Evolutionary conservation across 1,284 basidiomycete species (phyloP), one percentile per base, ranked within the genome.

Genomic region (Cutaneotrichosporon curvatum): DNA sequence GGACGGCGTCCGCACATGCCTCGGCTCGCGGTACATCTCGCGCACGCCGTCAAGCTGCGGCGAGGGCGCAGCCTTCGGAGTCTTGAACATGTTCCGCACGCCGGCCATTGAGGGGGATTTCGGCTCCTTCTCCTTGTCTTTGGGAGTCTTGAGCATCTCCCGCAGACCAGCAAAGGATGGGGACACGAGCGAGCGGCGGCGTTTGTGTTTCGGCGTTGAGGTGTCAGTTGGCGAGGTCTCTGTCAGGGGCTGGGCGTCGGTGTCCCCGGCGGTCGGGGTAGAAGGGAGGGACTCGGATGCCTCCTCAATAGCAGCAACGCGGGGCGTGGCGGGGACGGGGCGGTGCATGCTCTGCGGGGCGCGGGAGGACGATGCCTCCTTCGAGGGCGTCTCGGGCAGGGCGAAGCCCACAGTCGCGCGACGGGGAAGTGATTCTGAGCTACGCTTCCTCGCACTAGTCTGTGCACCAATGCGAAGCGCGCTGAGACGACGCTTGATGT

Each of bases 341-440:
- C n/a, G n/a, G n/a, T n/a, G n/a, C n/a, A n/a, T n/a, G n/a, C n/a
- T n/a, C n/a, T n/a, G n/a, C n/a, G n/a, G n/a, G n/a, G n/a, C n/a
- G n/a, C n/a, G n/a, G n/a, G 25, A 28, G 8, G 12, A 7, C 25
- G 25, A 28, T 12, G 12, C 25, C 25, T 7, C 7, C 25, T 28
- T 28, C 8, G 43, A 44, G 2, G 66, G 66, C 3, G 64, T 68
- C 3, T 50, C 43, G 6, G 65, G 63, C 7, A 63, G 43, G 4
- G 32, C 56, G 32, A 66, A 63, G 10, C 60, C 62, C 16, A 67
- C 59, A 0, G 63, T 65, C 1, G 61, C 59, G 22, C 66, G 38
- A 34, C 63, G 49, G 0, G 32, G n/a, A n/a, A n/a, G n/a, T n/a
- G n/a, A n/a, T n/a, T n/a, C n/a, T n/a, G n/a, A n/a, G n/a, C n/a